phyloP scores from a whole-genome alignment of 169 alveolate species.

The Cryptosporidium baileyi region DNA sequence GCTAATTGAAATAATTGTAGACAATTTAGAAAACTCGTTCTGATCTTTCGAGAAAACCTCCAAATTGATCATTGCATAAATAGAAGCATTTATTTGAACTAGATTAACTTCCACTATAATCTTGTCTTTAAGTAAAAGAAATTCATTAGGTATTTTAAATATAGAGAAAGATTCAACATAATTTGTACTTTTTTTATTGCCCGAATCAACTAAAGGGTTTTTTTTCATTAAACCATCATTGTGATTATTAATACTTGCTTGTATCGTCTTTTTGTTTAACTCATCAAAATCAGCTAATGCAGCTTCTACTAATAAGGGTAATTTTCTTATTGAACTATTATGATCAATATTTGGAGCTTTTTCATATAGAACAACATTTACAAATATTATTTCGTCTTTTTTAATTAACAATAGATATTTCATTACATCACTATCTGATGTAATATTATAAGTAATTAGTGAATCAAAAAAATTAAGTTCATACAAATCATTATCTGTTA shows the following conservation, averaged over 20 bases:
- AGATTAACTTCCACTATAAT: background rate
- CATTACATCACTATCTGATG: background rate
- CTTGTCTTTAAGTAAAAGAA: background rate
- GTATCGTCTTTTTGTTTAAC: background rate
- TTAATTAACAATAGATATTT: background rate
- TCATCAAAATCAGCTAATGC: background rate
- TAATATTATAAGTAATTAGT: slow-evolving; percentile 2
- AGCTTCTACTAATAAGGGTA: slow-evolving; percentile 57
- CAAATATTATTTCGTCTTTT: background rate
- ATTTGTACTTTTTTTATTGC: background rate
- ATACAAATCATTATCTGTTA: too few relatives aligned
- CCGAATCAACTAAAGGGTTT: background rate
- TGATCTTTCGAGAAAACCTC: background rate
- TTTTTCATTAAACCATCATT: background rate
- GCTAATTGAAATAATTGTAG: slow-evolving; percentile 17
- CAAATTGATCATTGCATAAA: slow-evolving; percentile 22
- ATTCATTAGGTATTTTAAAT: slow-evolving; percentile 31
- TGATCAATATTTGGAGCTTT: slow-evolving; percentile 32
- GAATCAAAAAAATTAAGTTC: background rate
- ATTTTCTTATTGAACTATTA: background rate
- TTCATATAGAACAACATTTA: slow-evolving; percentile 10
- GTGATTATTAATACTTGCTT: background rate
- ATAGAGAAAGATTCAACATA: slow-evolving; percentile 24
- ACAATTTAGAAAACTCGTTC: background rate
- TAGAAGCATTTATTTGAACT: background rate